A percentile compares a stretch with the other conserved stretches of the same genome.
phyloP scores from a whole-genome alignment of 2,329 filamentous ascomycete genomes.

The Aspergillus tanneri region DNA sequence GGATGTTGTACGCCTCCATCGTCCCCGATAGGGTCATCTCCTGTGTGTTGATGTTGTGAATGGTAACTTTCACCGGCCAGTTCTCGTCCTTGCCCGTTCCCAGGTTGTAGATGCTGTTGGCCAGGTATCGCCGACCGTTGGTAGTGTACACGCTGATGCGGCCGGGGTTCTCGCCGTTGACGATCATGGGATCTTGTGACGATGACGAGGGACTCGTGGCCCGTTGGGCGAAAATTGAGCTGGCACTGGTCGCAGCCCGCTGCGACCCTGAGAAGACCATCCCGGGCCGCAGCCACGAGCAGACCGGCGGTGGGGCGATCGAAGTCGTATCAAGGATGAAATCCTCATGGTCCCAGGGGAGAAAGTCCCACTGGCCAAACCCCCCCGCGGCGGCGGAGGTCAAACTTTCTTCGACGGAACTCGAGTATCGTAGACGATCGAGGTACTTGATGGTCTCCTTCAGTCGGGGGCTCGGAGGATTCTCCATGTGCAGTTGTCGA shows the following conservation, averaged over 20 bases:
- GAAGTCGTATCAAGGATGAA: slow-evolving; percentile 57
- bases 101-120: slow-evolving; percentile 28
- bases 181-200: slow-evolving; percentile 34
- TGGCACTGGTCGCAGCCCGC: slow-evolving; percentile 49
- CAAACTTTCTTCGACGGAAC: slow-evolving; percentile 55
- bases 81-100: slow-evolving; percentile 51
- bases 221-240: slow-evolving; percentile 32
- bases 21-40: slow-evolving; percentile 64
- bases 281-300: slow-evolving; percentile 63
- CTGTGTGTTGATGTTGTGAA: slow-evolving; percentile 61
- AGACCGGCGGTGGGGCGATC: slow-evolving; percentile 53
- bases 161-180: slow-evolving; percentile 31
- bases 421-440: slow-evolving; percentile 56
- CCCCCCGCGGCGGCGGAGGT: slow-evolving; percentile 54
- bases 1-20: slow-evolving; percentile 70
- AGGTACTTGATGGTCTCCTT: slow-evolving; percentile 64
- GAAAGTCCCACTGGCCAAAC: slow-evolving; percentile 54
- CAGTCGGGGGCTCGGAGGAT: slow-evolving; percentile 42
- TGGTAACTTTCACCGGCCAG: slow-evolving; percentile 67
- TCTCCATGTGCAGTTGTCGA: slow-evolving; percentile 37
- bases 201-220: slow-evolving; percentile 25
- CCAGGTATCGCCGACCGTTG: slow-evolving; percentile 38
- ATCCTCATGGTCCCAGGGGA: slow-evolving; percentile 53
- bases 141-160: slow-evolving; percentile 40
- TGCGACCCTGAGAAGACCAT: slow-evolving; percentile 62